Base-by-base conservation (phyloP, 768 basidiomycete genomes). In the Pleurotus ostreatus region DNA sequence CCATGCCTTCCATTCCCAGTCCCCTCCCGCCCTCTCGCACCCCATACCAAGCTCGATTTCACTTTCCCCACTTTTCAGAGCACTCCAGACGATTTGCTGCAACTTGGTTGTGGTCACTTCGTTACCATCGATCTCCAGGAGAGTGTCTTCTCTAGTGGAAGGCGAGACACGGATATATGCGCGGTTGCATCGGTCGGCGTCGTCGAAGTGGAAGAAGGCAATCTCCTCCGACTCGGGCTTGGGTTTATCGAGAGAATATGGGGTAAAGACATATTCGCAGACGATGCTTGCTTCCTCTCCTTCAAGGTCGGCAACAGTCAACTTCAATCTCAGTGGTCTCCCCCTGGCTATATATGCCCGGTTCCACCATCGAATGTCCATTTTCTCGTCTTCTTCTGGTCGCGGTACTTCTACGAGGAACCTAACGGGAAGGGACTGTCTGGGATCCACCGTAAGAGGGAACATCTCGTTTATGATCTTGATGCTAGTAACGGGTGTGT, bases 201-300 rank as follows among this genome's bases (percentile, higher is more conserved):
- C 67, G 57, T 74, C 74, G 40, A 73, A 67, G 49, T 66, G 72
- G 61, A 74, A 72, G 57, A 68, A 71, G 1, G 57, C 71, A 5
- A 73, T 30, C 47, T 72, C 69, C n/a, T 44, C 54, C 6, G 37
- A 40, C 18, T 20, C 51, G 1, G 69, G 66, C 11, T 63, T 60
- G 7, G 53, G 56, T 49, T 69, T 66, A 8, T 66, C 64, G 26
- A 69, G 60, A 1, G 60, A 55, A 47, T 58, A 70, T 0, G 70
- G 71, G 9, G 62, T 66, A 59, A 66, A 71, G 9, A 76, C 68
- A 54, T 76, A 67, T 57, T 76, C 74, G 26, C 72, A 57, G 7
- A 76, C 71, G 9, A 76, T 60, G 5, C 71, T 72, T n/a, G 66
- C 66, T 55, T 73, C 65, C 55, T 75, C 73, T 38, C 69, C 74